Evolutionary conservation across 2,329 filamentous ascomycete species (phyloP), one percentile per base, ranked within the genome.

Genomic region (Sordariomycetes sp.): DNA sequence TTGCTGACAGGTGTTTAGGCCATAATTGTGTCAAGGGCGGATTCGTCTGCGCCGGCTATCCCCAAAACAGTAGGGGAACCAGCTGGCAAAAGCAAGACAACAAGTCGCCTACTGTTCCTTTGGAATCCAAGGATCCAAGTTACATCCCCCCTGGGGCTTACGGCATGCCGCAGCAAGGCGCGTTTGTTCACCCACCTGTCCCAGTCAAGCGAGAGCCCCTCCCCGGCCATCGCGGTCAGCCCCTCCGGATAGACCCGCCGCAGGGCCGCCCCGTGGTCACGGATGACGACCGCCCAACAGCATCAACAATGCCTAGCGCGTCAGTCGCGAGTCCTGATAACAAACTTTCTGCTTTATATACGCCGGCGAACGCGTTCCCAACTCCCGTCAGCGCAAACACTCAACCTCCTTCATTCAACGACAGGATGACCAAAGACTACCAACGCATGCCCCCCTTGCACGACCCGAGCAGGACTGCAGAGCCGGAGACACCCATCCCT

Each of bases 41-140:
- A 12, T 96, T 96, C 55, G 67, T 85, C 21, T 98, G 92, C 55
- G 82, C 86, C 46, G 92, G 92, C 33, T 98, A 98, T 59, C 83
- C 83, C 51, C 83, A 83, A 35, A 79, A 83, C 46, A n/a, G n/a
- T n/a, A 75, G 86, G 47, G 78, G 79, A 27, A 70, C 75, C 17
- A 54, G 57, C 33, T 92, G 84, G 79, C 76, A 82, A 42, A 93
- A 90, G 58, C 77, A 81, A 21, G 79, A 82, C 40, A 78, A 63
- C 50, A 78, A 82, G 45, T 74, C 79, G 46, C 61, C 69, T 33
- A 74, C 79, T 32, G 72, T 88, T 44, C 84, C 82, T 39, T 70
- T 94, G 32, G 85, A 93, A 58, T 88, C 86, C 15, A 94, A 93
- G 58, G 85, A 88, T 43, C 71, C 73, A 0, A 72, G 59, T 38